Evolutionary conservation across 1,284 basidiomycete genomes (phyloP).

Genomic region (Leccinum brunneo-olivaceum): DNA sequence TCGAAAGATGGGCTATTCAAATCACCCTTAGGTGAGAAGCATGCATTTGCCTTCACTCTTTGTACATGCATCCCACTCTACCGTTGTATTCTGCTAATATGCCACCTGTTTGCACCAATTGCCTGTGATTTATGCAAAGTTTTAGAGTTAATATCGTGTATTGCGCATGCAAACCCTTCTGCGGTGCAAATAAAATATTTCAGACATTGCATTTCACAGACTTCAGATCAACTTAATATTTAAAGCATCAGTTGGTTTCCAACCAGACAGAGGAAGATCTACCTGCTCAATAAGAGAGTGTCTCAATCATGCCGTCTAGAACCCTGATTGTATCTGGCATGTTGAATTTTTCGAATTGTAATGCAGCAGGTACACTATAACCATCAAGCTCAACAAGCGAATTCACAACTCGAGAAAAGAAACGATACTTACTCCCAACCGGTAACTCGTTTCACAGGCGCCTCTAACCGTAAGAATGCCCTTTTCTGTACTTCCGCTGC

Average conservation of each 20-base stretch:
- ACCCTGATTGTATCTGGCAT: slow-evolving; percentile 82
- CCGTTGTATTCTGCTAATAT: no score
- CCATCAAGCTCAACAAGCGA: slow-evolving; percentile 4
- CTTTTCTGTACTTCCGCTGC: slow-evolving; percentile 80
- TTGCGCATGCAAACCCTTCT: no score
- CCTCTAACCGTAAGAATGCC: slow-evolving; percentile 82
- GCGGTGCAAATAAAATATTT: no score
- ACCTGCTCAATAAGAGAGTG: slow-evolving; percentile 59
- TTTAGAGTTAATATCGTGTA: no score
- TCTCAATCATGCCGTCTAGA: slow-evolving; percentile 79
- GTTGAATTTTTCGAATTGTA: slow-evolving; percentile 87
- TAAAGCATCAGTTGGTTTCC: no score
- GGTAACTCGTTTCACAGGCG: slow-evolving; percentile 79
- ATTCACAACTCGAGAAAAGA: not conserved
- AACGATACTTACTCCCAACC: slow-evolving; percentile 81
- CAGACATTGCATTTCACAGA: no score
- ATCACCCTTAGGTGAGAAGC: slow-evolving; percentile 14
- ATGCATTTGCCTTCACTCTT: no score
- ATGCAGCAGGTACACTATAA: slow-evolving; percentile 66
- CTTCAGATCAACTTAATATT: no score
- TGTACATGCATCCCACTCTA: no score
- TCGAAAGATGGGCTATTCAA: slow-evolving; percentile 35
- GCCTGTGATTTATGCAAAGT: no score
- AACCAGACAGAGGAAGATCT: not conserved
- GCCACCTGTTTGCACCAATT: no score